Evolutionary conservation across 257 asterid genomes (phyloP).

Genomic region (Jasminum sambac): DNA sequence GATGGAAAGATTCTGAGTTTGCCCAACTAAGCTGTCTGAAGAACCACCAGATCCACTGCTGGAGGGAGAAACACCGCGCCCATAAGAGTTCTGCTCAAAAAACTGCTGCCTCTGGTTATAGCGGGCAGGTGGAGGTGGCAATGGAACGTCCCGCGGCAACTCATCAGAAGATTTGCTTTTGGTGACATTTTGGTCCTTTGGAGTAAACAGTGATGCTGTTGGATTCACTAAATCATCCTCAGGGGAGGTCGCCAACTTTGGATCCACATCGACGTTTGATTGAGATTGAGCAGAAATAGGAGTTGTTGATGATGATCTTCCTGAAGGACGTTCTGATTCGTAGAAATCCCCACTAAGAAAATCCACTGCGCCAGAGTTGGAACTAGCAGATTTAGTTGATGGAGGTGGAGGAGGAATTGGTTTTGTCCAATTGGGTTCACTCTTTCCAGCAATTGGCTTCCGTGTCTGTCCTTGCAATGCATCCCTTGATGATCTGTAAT

Average conservation of each 20-base stretch:
- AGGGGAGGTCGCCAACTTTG: conserved; percentile 44
- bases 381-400: conserved; percentile 45
- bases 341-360: conserved; percentile 85
- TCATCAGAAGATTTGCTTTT: conserved; percentile 51
- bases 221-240: conserved; percentile 79
- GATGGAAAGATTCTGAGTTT: conserved; percentile 70
- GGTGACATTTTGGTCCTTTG: conserved; percentile 44
- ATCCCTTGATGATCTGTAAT: conserved; percentile 75
- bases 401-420: conserved; percentile 82
- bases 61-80: conserved; percentile 45
- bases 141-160: conserved; percentile 42
- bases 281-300: conserved; percentile 39
- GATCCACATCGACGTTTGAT: conserved; percentile 42
- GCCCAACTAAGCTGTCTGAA: conserved; percentile 67
- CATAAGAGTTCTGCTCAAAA: conserved; percentile 52
- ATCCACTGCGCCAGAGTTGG: conserved; percentile 59
- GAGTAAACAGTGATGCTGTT: conserved; percentile 68
- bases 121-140: conserved; percentile 81
- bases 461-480: conserved; percentile 58
- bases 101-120: conserved; percentile 84
- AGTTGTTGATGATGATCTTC: conserved; percentile 38
- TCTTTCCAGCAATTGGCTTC: conserved; percentile 43
- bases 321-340: conserved; percentile 50
- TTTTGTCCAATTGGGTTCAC: conserved; percentile 40
- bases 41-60: conserved; percentile 67